phyloP scores from a whole-genome alignment of 768 basidiomycete species.

The Tricholoma furcatifolium region DNA sequence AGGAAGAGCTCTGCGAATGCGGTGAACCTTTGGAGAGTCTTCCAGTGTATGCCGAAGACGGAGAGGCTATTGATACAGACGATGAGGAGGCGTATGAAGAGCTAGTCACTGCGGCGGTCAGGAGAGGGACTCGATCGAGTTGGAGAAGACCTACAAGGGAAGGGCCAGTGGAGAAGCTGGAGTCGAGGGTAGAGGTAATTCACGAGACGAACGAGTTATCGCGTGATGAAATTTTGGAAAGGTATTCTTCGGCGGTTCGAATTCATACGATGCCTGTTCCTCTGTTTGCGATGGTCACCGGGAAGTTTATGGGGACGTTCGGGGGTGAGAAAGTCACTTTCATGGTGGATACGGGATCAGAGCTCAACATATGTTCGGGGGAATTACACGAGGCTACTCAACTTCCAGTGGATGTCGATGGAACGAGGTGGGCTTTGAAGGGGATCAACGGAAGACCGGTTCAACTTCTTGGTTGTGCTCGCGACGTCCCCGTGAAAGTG shows the following conservation, averaged over 20 bases:
- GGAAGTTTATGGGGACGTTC: constrained; percentile 3
- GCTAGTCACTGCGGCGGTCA: constrained; percentile 4
- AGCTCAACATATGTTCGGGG: constrained; percentile 4
- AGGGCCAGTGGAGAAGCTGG: neutral
- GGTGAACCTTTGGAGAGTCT: neutral
- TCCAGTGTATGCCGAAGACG: neutral
- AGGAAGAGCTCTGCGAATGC: neutral
- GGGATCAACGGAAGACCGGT: constrained; percentile 20
- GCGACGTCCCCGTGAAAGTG: constrained; percentile 16
- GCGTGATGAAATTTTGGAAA: constrained; percentile 1
- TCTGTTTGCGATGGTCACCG: constrained; percentile 13
- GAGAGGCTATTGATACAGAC: too few relatives aligned
- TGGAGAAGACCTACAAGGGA: neutral
- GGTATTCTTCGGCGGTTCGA: constrained; percentile 9
- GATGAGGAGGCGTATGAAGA: constrained; percentile 1
- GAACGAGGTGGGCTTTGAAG: constrained; percentile 23
- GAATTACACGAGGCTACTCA: neutral
- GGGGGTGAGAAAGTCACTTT: neutral
- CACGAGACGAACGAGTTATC: neutral
- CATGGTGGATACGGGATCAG: too few relatives aligned
- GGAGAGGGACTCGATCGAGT: too few relatives aligned
- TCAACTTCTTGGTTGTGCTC: constrained; percentile 15
- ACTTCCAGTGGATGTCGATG: too few relatives aligned
- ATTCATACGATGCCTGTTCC: constrained; percentile 3
- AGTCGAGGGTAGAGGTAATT: neutral